phyloP scores from a whole-genome alignment of 2,329 filamentous ascomycete genomes.

The Thelonectria rubi region DNA sequence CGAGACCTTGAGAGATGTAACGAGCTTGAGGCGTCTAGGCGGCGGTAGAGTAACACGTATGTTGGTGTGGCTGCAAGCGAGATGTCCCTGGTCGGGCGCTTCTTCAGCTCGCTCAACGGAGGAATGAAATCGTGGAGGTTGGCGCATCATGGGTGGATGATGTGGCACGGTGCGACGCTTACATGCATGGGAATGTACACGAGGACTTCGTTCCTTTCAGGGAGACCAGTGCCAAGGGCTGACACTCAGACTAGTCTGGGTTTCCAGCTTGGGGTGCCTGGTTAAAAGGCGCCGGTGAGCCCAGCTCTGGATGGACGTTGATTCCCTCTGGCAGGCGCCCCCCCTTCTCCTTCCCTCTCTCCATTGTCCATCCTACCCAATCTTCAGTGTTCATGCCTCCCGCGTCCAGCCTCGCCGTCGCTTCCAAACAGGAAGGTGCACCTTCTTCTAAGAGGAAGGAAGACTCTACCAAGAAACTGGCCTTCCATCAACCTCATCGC shows the following conservation, averaged over 20 bases:
- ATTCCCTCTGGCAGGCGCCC: background rate
- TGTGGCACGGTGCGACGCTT: conserved; percentile 7
- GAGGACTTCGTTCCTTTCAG: background rate
- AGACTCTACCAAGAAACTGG: background rate
- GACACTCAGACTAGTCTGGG: too few species aligned
- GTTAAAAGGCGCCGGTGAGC: conserved; percentile 1
- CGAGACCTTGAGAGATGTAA: background rate
- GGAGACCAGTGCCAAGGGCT: background rate
- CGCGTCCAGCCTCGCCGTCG: background rate
- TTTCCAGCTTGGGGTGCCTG: background rate
- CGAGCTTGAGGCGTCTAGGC: too few species aligned
- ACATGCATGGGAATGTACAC: conserved; percentile 3
- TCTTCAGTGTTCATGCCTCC: background rate
- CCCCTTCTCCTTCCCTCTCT: background rate
- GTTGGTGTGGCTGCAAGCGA: background rate
- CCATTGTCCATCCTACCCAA: too few species aligned
- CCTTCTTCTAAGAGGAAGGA: background rate
- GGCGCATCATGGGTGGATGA: background rate
- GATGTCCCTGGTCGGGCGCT: background rate
- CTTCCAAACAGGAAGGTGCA: background rate
- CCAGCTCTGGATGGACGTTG: background rate
- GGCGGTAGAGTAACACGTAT: too few species aligned
- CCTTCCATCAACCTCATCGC: background rate
- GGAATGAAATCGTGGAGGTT: background rate
- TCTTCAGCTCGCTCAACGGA: background rate